Evolutionary conservation across 2,329 filamentous ascomycete genomes (phyloP), one percentile per base, ranked within the genome.

Genomic region (Ceratocystis eucalypticola): DNA sequence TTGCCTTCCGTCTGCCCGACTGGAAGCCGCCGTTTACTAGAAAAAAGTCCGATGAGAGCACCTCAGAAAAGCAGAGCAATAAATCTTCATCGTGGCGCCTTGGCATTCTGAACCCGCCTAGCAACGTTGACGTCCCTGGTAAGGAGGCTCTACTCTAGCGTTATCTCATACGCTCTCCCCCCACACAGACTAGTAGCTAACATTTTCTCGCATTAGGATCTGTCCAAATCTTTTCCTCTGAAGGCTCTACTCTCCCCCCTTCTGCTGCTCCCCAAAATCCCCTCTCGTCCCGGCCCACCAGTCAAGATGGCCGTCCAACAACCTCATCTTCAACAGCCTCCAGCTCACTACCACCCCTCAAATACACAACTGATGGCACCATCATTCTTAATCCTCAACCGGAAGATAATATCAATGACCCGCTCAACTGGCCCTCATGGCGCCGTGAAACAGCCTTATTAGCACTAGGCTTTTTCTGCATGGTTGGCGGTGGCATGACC

Each of bases 301-400:
- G 64, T 8, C 33, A 44, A 45, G 20, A 68, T 69, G 28, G 64
- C 65, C 33, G 66, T 63, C 12, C 66, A 67, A 15, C 64, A 68
- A 5, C 64, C 6, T 61, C 70, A 25, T 62, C 48, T 62, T 53
- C 68, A 69, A 65, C 66, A 25, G 53, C 70, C 62, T 22, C 69
- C 69, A 1, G 68, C 70, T 2, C 53, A 15, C 22, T 30, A 12
- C 12, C 53, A n/a, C 5, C 17, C 59, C 84, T 85, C 76, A 96
- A 96, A 78, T 87, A 80, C 70, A 96, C 91, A 1, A 76, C 81
- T 45, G 88, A 96, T 73, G 91, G 91, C 17, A 82, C 84, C 69
- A 91, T 96, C 71, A 91, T 97, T 66, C 78, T 97, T 15, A 88
- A 95, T 0, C 93, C 93, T 0, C 93, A 97, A 73, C 93, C 93